These are phyloP conservation scores for Rhynchosporium agropyri DNA, from an alignment of 2,329 filamentous ascomycete species.

Conservation along the genomic window DNA sequence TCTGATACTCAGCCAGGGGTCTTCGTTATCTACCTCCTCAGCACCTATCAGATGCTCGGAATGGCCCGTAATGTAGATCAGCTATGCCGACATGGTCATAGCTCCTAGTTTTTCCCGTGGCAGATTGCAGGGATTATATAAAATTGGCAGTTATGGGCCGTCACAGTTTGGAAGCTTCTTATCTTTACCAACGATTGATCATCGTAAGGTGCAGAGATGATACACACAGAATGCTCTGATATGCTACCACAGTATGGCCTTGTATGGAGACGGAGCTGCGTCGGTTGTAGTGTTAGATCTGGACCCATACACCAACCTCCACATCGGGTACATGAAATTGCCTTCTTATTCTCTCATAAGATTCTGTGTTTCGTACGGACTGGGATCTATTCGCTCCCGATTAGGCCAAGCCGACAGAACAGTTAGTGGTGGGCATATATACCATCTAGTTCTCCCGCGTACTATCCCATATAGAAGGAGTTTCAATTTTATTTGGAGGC, in stretches of 20 bases:
- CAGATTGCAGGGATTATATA: slow-evolving; percentile 24
- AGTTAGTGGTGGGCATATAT: slow-evolving; percentile 15
- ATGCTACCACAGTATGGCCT: slow-evolving; percentile 17
- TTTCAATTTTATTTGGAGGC: slow-evolving; percentile 10
- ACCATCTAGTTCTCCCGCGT: slow-evolving; percentile 16
- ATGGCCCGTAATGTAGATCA: slow-evolving; percentile 22
- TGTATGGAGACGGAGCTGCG: slow-evolving; percentile 1
- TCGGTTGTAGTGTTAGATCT: slow-evolving; percentile 16
- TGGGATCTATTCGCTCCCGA: background rate
- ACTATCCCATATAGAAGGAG: slow-evolving; percentile 10
- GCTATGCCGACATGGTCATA: slow-evolving; percentile 12
- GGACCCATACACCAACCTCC: slow-evolving; percentile 10
- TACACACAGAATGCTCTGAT: slow-evolving; percentile 8
- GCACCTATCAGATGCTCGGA: background rate
- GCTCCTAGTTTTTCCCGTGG: slow-evolving; percentile 10
- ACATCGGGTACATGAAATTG: slow-evolving; percentile 1
- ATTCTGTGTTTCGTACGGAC: background rate
- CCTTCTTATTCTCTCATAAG: slow-evolving; percentile 12
- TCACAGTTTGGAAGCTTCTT: slow-evolving; percentile 17
- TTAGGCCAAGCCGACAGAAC: background rate
- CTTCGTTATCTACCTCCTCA: slow-evolving; percentile 14
- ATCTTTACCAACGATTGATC: slow-evolving; percentile 19
- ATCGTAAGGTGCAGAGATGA: slow-evolving; percentile 13
- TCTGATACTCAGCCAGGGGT: slow-evolving; percentile 16
- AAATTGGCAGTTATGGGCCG: slow-evolving; percentile 25